phyloP scores from a whole-genome alignment of 768 basidiomycete genomes.

The Boletus barrowsii region DNA sequence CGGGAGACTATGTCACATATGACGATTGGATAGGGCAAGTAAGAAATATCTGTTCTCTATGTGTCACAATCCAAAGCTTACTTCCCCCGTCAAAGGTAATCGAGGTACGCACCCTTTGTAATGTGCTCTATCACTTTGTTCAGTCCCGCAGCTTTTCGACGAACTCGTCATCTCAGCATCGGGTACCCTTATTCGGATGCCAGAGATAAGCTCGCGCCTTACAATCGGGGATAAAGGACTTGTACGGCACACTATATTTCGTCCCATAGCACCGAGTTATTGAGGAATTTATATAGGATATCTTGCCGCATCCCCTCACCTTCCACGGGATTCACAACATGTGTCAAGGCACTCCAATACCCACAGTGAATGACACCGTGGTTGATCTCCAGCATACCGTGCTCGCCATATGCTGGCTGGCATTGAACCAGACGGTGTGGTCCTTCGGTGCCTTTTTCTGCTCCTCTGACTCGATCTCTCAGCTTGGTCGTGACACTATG shows the following conservation, averaged over 20 bases:
- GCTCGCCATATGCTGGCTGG: slow-evolving; percentile 82
- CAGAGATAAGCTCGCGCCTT: slow-evolving; percentile 74
- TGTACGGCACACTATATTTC: slow-evolving; percentile 40
- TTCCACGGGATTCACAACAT: slow-evolving; percentile 46
- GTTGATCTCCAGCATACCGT: slow-evolving; percentile 72
- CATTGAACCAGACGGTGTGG: slow-evolving; percentile 79
- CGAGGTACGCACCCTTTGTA: slow-evolving; percentile 51
- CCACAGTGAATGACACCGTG: slow-evolving; percentile 56
- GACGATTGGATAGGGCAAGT: slow-evolving; percentile 92
- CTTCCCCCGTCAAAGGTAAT: slow-evolving; percentile 49
- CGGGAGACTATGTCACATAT: slow-evolving; percentile 78
- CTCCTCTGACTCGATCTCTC: slow-evolving; percentile 1
- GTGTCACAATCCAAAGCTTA: slow-evolving; percentile 7
- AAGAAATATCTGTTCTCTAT: slow-evolving; percentile 24
- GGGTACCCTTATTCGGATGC: slow-evolving; percentile 66
- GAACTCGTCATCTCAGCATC: slow-evolving; percentile 73
- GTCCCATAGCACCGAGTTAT: slow-evolving; percentile 1
- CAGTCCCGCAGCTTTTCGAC: slow-evolving; percentile 65
- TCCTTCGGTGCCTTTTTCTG: not conserved
- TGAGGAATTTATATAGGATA: slow-evolving; percentile 46
- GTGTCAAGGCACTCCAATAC: slow-evolving; percentile 43
- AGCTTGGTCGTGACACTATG: slow-evolving; percentile 64
- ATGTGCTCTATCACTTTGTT: slow-evolving; percentile 7
- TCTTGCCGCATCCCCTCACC: slow-evolving; percentile 53
- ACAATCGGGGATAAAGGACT: slow-evolving; percentile 71